Evolutionary conservation across 352 stramenopile species (phyloP), one percentile per base, ranked within the genome.

Genomic region (Saprolegnia parasitica): DNA sequence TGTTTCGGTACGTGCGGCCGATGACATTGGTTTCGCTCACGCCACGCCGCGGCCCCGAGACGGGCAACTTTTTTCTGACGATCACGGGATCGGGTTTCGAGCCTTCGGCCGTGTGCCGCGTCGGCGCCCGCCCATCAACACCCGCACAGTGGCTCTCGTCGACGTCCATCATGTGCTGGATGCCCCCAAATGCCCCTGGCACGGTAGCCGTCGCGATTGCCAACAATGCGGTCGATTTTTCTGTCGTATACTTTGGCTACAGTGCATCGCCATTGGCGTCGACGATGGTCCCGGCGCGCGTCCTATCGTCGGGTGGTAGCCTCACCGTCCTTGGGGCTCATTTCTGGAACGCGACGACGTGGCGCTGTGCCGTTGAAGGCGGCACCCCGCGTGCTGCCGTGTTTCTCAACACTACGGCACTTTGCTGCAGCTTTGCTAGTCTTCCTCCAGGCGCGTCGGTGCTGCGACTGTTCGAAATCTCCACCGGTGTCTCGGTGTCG

Each of bases 181-280:
- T 65, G 11, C 67, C 67, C 4, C 4, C 42, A 1, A 32, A 40
- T 5, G 2, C 57, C 23, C 67, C 67, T 2, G 63, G 63, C 24
- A 60, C 49, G 5, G 37, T 61, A 37, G 20, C 45, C 26, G 15
- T 74, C 18, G 42, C 32, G 39, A 23, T 74, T 8, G 61, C 61
- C 24, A 74, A 74, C 47, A 74, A 74, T 35, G 37, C 29, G 10
- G 65, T 74, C 47, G 70, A 74, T 23, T 74, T 29, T 26, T 67
- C 61, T 32, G 35, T 32, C 46, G 40, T 50, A 5, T 16, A 21
- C n/a, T 71, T 71, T 60, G 29, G 24, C 35, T 56, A 63, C 23
- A 66, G 56, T 54, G 35, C 45, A 45, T 47, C 45, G 24, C 61
- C 63, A 21, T 40, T n/a, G 21, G 42, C 65, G 11, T 20, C 58